phyloP scores from a whole-genome alignment of 2,329 filamentous ascomycete species.

The Pyricularia sp. region DNA sequence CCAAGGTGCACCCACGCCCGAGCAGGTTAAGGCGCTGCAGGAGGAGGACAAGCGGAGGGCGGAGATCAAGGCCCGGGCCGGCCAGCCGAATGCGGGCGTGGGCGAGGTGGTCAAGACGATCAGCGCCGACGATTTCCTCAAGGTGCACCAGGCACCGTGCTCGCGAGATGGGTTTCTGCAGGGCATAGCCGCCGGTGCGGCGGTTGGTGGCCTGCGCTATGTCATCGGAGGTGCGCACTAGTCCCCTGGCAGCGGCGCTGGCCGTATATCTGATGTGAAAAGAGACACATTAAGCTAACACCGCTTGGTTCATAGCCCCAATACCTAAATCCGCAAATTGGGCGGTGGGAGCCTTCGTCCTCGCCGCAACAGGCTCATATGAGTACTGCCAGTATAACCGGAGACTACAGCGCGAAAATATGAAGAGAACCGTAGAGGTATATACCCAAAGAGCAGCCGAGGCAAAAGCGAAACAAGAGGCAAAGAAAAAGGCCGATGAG shows the following conservation, averaged over 20 bases:
- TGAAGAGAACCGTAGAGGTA: slow-evolving; percentile 78
- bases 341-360: slow-evolving; percentile 70
- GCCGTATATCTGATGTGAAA: background rate
- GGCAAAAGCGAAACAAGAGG: slow-evolving; percentile 13
- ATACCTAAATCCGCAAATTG: slow-evolving; percentile 68
- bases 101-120: slow-evolving; percentile 59
- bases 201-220: slow-evolving; percentile 62
- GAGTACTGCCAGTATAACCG: slow-evolving; percentile 76
- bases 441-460: slow-evolving; percentile 57
- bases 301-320: slow-evolving; percentile 31
- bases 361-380: slow-evolving; percentile 63
- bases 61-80: slow-evolving; percentile 25
- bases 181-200: slow-evolving; percentile 73
- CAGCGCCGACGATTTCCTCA: slow-evolving; percentile 57
- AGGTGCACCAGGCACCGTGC: slow-evolving; percentile 72
- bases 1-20: slow-evolving; percentile 13
- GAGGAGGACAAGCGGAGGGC: slow-evolving; percentile 9
- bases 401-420: slow-evolving; percentile 66
- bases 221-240: slow-evolving; percentile 56
- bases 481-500: slow-evolving; percentile 27
- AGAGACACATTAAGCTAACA: background rate
- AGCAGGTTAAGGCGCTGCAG: slow-evolving; percentile 20
- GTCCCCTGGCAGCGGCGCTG: background rate
- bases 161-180: slow-evolving; percentile 73
- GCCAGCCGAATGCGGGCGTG: slow-evolving; percentile 26